Base-by-base conservation (phyloP, 1,284 basidiomycete genomes). In the Papiliotrema terrestris region DNA sequence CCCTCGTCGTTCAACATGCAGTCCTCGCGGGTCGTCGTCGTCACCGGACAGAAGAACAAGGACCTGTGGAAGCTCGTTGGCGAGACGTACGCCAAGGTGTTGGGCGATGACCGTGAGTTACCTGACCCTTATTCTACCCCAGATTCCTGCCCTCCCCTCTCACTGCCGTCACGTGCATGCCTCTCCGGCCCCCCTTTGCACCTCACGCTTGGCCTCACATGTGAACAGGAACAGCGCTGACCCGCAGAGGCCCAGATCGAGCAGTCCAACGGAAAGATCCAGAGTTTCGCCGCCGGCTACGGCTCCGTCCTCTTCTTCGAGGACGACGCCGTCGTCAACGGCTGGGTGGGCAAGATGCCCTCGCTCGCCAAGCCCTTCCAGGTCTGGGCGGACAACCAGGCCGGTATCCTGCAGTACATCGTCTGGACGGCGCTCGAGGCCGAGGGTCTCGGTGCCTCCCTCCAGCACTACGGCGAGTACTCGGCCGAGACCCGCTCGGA, bases 261-360 rank as follows among this genome's bases (percentile, higher is more conserved):
- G 35, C 41, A 45, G 49, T 60, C 47, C 47, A 49, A 59, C 19
- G 54, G 50, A 32, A 72, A 69, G 60, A 66, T 80, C 39, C 65
- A 66, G 38, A 62, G 46, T 36, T 43, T 79, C 68, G 63, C 68
- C 47, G 60, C 68, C 11, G 80, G 72, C 11, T 71, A 77, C 56
- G 80, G 79, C 26, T 80, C 81, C 9, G 72, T 81, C 41, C 58
- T 80, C 45, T 78, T 81, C 68, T 81, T 77, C 58, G 76, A 78
- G 51, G 77, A 78, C 63, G 73, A 79, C 59, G 68, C 72, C 29
- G 73, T 72, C 5, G 64, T 78, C 52, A 74, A 79, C 17, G 59
- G 63, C 19, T 79, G 77, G 63, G 66, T 69, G 20, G 64, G 64
- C 41, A 67, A 72, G 49, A 78, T 79, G 69, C 77, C 78, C 32